Conservation (phyloP, 2,329 filamentous ascomycete species). For the Pyrenochaeta sp. region DNA sequence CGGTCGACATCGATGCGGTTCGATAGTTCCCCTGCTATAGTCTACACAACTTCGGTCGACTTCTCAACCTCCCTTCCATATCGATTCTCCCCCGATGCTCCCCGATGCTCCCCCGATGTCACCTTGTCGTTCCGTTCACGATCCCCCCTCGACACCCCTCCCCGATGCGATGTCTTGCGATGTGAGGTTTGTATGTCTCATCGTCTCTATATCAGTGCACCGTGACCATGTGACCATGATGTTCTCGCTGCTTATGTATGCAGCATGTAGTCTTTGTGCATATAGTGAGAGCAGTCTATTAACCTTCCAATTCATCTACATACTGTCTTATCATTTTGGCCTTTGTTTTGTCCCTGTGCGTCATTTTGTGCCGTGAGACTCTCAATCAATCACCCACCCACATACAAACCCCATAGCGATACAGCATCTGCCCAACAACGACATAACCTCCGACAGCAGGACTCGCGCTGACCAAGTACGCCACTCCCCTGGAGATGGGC, state of each 20-base stretch:
- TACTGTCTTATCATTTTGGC: too few relatives aligned
- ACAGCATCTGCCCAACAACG: constrained; percentile 39
- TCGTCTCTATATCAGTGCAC: constrained; percentile 4
- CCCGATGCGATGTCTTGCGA: constrained; percentile 15
- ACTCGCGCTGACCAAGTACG: constrained; percentile 12
- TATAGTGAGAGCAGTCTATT: not conserved
- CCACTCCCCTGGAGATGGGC: constrained; percentile 1
- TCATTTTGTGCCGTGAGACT: too few relatives aligned
- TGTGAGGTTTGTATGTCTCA: constrained; percentile 18
- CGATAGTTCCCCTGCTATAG: constrained; percentile 27
- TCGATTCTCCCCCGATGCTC: constrained; percentile 20
- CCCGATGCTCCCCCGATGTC: constrained; percentile 14
- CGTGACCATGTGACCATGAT: constrained; percentile 7
- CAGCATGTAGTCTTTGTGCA: constrained; percentile 1
- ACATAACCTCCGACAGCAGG: constrained; percentile 35
- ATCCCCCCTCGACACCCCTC: constrained; percentile 5
- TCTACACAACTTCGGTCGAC: too few relatives aligned
- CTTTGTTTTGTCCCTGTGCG: too few relatives aligned
- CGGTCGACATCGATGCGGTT: constrained; percentile 43
- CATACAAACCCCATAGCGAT: constrained; percentile 29
- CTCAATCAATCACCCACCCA: constrained; percentile 22
- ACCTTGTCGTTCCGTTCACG: constrained; percentile 11
- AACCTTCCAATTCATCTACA: not conserved
- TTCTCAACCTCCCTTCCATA: constrained; percentile 2
- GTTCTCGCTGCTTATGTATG: not conserved